Base-by-base conservation (phyloP, 2,329 filamentous ascomycete genomes). In the Periconia digitata region DNA sequence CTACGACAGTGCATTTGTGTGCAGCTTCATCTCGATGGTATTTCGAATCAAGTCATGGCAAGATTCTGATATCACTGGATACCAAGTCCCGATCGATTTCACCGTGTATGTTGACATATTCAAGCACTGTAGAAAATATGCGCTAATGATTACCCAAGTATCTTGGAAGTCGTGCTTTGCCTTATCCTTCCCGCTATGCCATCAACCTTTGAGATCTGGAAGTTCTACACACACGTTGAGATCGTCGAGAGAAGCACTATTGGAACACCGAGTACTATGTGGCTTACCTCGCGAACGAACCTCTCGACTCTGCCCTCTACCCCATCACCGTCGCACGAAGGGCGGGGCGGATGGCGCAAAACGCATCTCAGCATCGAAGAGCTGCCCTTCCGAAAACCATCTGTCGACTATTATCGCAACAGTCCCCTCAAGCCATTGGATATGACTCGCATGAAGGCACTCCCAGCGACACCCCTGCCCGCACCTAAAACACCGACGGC, bases 311-410 rank as follows among this genome's bases (percentile, higher is more conserved):
- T 24, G 23, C 21, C 24, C 22, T 39, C 43, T 23, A 12, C 47
- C 12, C 44, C 49, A 4, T 49, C 39, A 6, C 47, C 45, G 6
- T 24, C 43, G 8, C 16, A 44, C 12, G 50, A 51, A 7, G 47
- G 34, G 8, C 47, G 53, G 40, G 42, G 43, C 6, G 53, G 53
- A 10, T 59, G 54, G 56, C 56, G 53, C 27, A 59, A 60, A 40
- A 58, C 53, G 1, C 53, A 59, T 43, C 49, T 51, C 42, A 55
- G 47, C 44, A 51, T 62, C 23, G 58, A 60, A 43, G 58, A 62
- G 27, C 41, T 62, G 2, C 58, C 56, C 0, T 62, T 51, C 37
- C 36, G 51, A 8, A 52, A 50, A 37, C 27, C 48, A 16, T 58
- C 55, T 0, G 23, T 35, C 6, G 49, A 55, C 36, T 58, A 23